These are phyloP conservation scores for Quercus glauca DNA, from an alignment of 306 rosid genomes.

Conservation along the genomic window DNA sequence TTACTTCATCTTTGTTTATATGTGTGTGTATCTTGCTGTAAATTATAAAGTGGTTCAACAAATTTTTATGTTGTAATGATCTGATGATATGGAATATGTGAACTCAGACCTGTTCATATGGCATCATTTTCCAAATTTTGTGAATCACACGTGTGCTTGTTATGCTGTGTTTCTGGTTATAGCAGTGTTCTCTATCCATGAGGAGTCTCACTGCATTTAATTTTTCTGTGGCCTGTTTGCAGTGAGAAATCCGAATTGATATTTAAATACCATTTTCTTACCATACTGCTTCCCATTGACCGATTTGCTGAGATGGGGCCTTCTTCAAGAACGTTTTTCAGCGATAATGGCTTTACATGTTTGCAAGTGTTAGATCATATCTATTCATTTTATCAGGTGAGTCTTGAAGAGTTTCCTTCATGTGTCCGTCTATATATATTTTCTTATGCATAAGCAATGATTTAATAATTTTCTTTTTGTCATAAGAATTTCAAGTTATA, in stretches of 20 bases:
- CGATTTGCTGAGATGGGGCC: slow-evolving; percentile 97
- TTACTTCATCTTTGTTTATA: background rate
- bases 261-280: slow-evolving; percentile 70
- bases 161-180: background rate
- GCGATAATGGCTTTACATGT: slow-evolving; percentile 72
- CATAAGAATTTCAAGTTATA: background rate
- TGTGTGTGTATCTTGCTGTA: background rate
- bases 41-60: background rate
- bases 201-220: slow-evolving; percentile 2
- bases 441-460: background rate
- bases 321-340: slow-evolving; percentile 74
- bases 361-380: slow-evolving; percentile 79
- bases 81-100: background rate
- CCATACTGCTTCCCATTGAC: slow-evolving; percentile 80
- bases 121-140: background rate
- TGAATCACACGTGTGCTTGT: background rate
- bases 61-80: background rate
- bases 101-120: background rate
- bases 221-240: slow-evolving; percentile 27
- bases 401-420: background rate
- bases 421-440: background rate
- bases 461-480: background rate
- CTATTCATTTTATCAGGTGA: slow-evolving; percentile 88
- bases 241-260: slow-evolving; percentile 87
- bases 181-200: background rate